Conservation (phyloP, 2,329 filamentous ascomycete genomes). For the Aphanoascus verrucosus region DNA sequence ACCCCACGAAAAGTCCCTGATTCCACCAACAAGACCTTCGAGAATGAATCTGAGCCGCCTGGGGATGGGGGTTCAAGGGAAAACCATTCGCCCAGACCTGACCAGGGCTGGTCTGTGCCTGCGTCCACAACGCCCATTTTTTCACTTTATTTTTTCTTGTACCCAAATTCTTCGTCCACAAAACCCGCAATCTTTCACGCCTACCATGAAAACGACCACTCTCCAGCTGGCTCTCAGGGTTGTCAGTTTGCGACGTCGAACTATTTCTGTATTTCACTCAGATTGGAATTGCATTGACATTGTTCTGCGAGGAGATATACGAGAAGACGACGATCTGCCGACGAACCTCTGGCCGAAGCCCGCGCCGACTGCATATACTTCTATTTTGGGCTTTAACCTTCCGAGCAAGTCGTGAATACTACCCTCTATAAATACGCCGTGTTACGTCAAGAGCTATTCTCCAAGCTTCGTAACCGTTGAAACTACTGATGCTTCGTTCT, state of each 20-base stretch:
- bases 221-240: neutral
- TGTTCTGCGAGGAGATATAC: neutral
- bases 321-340: neutral
- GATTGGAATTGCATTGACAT: neutral
- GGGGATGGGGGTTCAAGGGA: neutral
- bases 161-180: neutral
- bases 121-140: neutral
- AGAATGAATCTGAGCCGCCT: slow-evolving; percentile 2
- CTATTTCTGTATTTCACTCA: neutral
- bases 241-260: neutral
- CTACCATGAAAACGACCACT: neutral
- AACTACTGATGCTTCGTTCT: neutral
- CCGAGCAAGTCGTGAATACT: neutral
- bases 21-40: slow-evolving; percentile 8
- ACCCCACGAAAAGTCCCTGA: neutral
- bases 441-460: neutral
- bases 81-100: neutral
- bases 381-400: neutral
- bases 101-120: neutral
- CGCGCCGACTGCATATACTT: neutral
- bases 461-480: neutral
- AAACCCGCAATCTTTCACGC: neutral
- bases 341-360: neutral
- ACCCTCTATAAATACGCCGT: neutral
- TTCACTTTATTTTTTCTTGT: neutral